Conservation (phyloP, 352 stramenopile genomes). For the Detonula confervacea region DNA sequence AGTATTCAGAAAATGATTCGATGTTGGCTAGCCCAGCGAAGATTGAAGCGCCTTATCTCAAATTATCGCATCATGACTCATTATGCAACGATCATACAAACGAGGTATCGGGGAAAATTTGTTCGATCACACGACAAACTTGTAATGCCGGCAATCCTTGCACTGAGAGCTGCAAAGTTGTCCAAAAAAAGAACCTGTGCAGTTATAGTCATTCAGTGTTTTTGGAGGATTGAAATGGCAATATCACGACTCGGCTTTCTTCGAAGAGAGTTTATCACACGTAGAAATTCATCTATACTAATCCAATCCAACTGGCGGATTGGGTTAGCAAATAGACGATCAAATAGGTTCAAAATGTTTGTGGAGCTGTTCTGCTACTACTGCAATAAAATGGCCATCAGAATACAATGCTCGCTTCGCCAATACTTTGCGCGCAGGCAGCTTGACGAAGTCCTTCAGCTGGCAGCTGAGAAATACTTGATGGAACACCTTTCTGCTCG, state of each 20-base stretch:
- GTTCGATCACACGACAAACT: constrained; percentile 15
- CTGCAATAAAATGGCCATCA: constrained; percentile 12
- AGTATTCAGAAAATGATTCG: constrained; percentile 13
- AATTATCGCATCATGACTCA: not conserved
- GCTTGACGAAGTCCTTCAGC: not conserved
- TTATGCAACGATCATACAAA: constrained; percentile 16
- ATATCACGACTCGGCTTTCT: not conserved
- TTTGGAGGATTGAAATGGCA: constrained; percentile 3
- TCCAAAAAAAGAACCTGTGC: not conserved
- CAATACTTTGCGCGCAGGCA: constrained; percentile 18
- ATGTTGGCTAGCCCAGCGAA: constrained; percentile 9
- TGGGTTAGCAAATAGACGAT: not conserved
- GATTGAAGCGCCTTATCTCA: not conserved
- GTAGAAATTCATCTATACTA: constrained; percentile 6
- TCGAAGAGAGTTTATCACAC: not conserved
- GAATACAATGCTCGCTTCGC: constrained; percentile 20
- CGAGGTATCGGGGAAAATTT: constrained; percentile 18
- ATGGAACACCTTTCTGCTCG: not conserved
- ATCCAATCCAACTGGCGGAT: constrained; percentile 10
- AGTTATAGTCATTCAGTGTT: constrained; percentile 24
- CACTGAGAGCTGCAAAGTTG: constrained; percentile 9
- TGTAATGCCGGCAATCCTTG: constrained; percentile 21
- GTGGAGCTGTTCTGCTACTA: constrained; percentile 8
- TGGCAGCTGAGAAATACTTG: constrained; percentile 2
- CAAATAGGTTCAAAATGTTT: constrained; percentile 1